A percentile compares a stretch with the other conserved stretches of the same genome.
Conservation (phyloP, 2,329 filamentous ascomycete species). For the Curvularia sp. region DNA sequence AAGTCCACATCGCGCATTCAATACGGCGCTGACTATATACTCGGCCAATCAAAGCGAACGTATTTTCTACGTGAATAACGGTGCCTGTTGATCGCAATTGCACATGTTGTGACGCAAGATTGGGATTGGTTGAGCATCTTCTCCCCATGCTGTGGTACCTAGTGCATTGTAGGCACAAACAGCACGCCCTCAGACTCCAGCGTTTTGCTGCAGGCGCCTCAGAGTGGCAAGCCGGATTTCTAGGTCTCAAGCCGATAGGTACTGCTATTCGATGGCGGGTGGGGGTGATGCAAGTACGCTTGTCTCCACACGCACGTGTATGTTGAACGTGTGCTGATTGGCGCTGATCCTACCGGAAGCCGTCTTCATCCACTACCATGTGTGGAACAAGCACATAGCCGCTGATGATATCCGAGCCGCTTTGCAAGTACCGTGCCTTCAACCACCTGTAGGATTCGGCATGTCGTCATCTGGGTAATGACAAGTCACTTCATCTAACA, state of each 20-base stretch:
- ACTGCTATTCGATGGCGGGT: background rate
- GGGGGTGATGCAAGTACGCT: background rate
- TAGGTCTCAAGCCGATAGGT: background rate
- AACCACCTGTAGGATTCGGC: background rate
- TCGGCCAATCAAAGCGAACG: constrained; percentile 6
- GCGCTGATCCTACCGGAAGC: background rate
- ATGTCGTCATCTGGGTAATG: background rate
- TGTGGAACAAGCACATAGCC: background rate
- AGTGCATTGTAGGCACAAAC: constrained; percentile 2
- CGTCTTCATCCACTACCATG: background rate
- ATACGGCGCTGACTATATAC: background rate
- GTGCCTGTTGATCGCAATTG: constrained; percentile 20
- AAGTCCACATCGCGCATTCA: constrained; percentile 5
- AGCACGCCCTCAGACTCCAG: background rate
- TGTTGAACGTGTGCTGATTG: background rate
- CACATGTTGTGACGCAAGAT: constrained; percentile 17
- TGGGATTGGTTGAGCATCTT: constrained; percentile 17
- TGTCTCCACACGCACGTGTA: constrained; percentile 3
- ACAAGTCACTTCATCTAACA: background rate
- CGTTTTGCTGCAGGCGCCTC: background rate
- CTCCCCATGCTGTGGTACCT: background rate
- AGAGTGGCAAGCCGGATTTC: background rate
- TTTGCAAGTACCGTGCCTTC: background rate
- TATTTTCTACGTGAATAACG: constrained; percentile 21
- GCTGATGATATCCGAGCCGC: background rate